Base-by-base conservation (phyloP, 2,329 filamentous ascomycete genomes). In the Simplicillium sp. region DNA sequence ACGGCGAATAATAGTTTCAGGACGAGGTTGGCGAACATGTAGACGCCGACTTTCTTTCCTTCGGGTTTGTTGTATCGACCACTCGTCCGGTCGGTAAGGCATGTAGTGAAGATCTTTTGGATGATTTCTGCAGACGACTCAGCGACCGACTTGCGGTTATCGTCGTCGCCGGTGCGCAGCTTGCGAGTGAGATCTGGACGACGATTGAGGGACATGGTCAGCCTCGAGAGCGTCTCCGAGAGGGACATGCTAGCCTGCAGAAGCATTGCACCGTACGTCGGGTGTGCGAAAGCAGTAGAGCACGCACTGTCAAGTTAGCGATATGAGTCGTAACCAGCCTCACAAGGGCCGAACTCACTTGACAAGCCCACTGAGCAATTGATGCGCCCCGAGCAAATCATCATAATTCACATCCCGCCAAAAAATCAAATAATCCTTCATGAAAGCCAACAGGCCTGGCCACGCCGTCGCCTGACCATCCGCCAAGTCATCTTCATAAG, bases 11-110 rank as follows among this genome's bases (percentile, higher is more conserved):
- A 72, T 3, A 96, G 76, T 59, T 89, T 90, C 37, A 96, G 66
- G 31, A 88, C 92, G 17, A 95, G 74, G 55, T 96, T 96, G 44
- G 88, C 89, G 62, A 94, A 88, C 44, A 86, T 80, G 64, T 96
- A 96, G 46, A 96, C 88, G 34, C 87, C 89, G 11, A 83, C 66
- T 55, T 90, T 87, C 57, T 89, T 94, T 41, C 88, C 87, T 52
- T 89, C 84, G 0, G 87, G 87, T 44, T 71, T 76, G 15, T 77
- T 79, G 49, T 74, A 75, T 11, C 77, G 70, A 18, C 75, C 78
- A 14, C 80, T 80, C 1, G 77, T 82, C 37, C 87, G 77, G 56
- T 95, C 88, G 4, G 84, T 88, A 29, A 95, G 66, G 48, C 90
- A 96, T 32, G 87, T 87, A 11, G 87, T 92, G 56, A 96, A 95